These are phyloP conservation scores for Phtheirospermum japonicum DNA, from an alignment of 257 asterid genomes.

Conservation along the genomic window DNA sequence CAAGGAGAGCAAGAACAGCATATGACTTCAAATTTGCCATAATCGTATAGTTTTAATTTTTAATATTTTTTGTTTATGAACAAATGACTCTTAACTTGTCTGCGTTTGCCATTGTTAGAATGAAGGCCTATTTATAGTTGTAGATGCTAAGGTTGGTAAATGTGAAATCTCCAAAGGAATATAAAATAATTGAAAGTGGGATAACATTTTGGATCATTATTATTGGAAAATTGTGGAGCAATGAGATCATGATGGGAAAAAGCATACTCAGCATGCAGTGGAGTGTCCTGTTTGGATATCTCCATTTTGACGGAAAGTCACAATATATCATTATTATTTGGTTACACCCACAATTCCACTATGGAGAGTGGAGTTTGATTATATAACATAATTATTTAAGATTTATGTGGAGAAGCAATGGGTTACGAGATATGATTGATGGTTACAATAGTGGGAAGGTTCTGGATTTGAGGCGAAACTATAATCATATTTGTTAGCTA, in stretches of 20 bases:
- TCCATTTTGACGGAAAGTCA: constrained; percentile 6
- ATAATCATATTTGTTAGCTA: too few species aligned
- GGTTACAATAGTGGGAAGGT: too few species aligned
- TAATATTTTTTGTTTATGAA: not conserved
- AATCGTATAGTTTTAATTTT: not conserved
- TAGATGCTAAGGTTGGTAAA: constrained; percentile 25
- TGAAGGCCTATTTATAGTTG: constrained; percentile 53
- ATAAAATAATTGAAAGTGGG: constrained; percentile 28
- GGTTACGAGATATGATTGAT: too few species aligned
- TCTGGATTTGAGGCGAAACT: too few species aligned
- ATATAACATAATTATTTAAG: too few species aligned
- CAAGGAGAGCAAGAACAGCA: constrained; percentile 36
- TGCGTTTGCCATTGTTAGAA: constrained; percentile 15
- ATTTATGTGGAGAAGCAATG: too few species aligned
- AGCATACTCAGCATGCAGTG: constrained; percentile 29
- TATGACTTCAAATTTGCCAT: constrained; percentile 41
- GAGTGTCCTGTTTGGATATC: constrained; percentile 25
- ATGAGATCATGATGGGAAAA: constrained; percentile 3
- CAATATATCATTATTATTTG: constrained; percentile 8
- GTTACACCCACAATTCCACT: constrained; percentile 52
- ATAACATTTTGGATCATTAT: constrained; percentile 16
- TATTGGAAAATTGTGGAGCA: constrained; percentile 34
- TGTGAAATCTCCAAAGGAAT: constrained; percentile 21
- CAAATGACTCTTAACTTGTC: not conserved
- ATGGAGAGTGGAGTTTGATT: constrained; percentile 26